Evolutionary conservation across 805 yeast species (phyloP).

Genomic region (Metschnikowia cerradonensis): DNA sequence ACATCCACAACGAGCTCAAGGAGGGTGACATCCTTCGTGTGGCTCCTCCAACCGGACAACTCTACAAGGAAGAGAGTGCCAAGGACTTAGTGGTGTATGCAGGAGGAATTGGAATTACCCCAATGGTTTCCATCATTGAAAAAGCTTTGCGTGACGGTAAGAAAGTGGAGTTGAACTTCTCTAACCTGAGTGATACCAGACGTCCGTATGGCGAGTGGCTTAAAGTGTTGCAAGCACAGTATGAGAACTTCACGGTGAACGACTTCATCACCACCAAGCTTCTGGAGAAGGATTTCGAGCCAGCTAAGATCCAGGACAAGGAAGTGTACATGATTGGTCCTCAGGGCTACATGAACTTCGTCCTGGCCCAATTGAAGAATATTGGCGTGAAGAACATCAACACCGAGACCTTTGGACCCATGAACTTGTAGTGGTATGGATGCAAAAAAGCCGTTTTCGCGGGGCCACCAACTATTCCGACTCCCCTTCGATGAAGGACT

Average conservation of each 20-base stretch:
- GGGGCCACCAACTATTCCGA: neutral
- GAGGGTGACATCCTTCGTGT: conserved; percentile 48
- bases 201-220: conserved; percentile 27
- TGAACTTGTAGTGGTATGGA: conserved; percentile 8
- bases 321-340: conserved; percentile 37
- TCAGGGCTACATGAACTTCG: conserved; percentile 26
- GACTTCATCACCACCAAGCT: conserved; percentile 19
- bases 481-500: too few species aligned
- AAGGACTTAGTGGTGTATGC: conserved; percentile 39
- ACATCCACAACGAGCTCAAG: conserved; percentile 43
- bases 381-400: conserved; percentile 17
- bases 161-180: conserved; percentile 31
- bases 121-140: conserved; percentile 52
- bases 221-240: conserved; percentile 6
- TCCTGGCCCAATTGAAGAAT: conserved; percentile 19
- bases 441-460: neutral
- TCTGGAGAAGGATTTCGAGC: conserved; percentile 22
- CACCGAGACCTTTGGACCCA: conserved; percentile 34
- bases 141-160: conserved; percentile 29
- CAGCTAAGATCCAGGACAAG: conserved; percentile 13
- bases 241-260: conserved; percentile 17
- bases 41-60: conserved; percentile 59
- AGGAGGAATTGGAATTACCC: conserved; percentile 71
- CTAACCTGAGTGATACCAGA: conserved; percentile 21
- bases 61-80: conserved; percentile 34